Percentiles rank a stretch among this genome's conserved stretches.
These are phyloP conservation scores for Penicillium glabrum DNA, from an alignment of 2,329 filamentous ascomycete genomes.

Conservation along the genomic window DNA sequence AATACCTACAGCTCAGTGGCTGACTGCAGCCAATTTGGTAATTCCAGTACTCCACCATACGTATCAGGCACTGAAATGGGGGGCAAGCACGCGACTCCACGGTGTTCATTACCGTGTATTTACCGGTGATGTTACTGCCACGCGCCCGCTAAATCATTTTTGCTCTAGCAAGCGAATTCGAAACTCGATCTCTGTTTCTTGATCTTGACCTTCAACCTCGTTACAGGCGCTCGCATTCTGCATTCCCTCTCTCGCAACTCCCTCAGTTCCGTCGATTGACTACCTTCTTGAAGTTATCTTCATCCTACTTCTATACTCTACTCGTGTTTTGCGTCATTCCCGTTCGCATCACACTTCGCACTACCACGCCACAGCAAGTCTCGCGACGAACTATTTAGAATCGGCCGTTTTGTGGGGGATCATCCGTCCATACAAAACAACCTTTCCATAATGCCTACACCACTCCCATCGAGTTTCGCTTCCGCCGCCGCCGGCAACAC, in stretches of 20 bases:
- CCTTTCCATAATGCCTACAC: constrained; percentile 61
- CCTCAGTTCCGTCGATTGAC: constrained; percentile 18
- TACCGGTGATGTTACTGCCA: constrained; percentile 26
- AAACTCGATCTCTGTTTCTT: constrained; percentile 30
- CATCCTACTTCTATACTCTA: constrained; percentile 3
- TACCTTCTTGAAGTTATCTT: constrained; percentile 20
- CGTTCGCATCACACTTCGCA: constrained; percentile 25
- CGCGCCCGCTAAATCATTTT: constrained; percentile 32
- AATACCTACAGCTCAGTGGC: constrained; percentile 7
- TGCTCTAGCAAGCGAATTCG: constrained; percentile 27
- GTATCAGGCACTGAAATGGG: background rate
- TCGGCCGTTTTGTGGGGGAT: constrained; percentile 25
- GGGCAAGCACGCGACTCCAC: constrained; percentile 14
- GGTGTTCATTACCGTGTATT: constrained; percentile 19
- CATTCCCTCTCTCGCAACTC: constrained; percentile 20
- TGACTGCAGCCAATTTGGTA: constrained; percentile 8
- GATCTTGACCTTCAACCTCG: constrained; percentile 27
- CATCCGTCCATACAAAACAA: constrained; percentile 20
- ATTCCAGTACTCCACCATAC: constrained; percentile 9
- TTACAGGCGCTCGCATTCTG: constrained; percentile 31
- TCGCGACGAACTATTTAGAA: constrained; percentile 23
- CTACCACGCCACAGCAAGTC: constrained; percentile 21
- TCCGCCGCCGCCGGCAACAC: constrained; percentile 78
- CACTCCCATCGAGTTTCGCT: constrained; percentile 80
- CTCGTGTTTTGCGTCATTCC: constrained; percentile 25